Evolutionary conservation across 1,284 basidiomycete species (phyloP), one percentile per base, ranked within the genome.

Genomic region (Austroboletus olivaceoglutinosus): DNA sequence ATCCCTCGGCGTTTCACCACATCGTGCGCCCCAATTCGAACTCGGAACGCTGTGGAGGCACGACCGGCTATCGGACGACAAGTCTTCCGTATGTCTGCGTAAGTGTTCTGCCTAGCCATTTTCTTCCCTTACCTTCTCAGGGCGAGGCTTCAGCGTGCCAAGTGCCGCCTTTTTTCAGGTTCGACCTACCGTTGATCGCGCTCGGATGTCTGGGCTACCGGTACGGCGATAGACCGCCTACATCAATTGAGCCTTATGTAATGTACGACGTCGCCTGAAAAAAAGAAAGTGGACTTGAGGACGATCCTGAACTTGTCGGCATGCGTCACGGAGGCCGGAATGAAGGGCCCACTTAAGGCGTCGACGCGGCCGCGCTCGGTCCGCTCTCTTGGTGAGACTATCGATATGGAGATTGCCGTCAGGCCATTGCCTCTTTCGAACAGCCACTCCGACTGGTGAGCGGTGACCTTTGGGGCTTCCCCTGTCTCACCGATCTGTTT

Each of bases 121-220:
- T 25, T 25, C 6, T 7, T 25, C 25, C 25, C 25, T 25, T 25
- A 9, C 25, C 25, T 25, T 25, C 25, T 5, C 31, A 33, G 6
- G 13, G 48, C 43, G 37, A 47, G 42, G 47, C 10, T 37, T 48
- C 47, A 42, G 45, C 30, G 12, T 27, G 59, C 50, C 15, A 21
- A 37, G 21, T 38, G 18, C 18, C 13, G 34, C 44, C 30, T 44
- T 16, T 37, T 33, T n/a, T 36, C 44, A 21, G 15, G 30, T 27
- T 29, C 15, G 16, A 39, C 34, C 15, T 27, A 40, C 47, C 40
- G 31, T 30, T 40, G 42, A 44, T 36, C 39, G 29, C 18, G 18
- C 8, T 41, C 31, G n/a, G 25, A n/a, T 15, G 19, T 40, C 9
- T 30, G 29, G 29, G 31, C 18, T 13, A 41, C 41, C 36, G 39